Evolutionary conservation across 768 basidiomycete genomes (phyloP).

Genomic region (Leucocoprinus sp.): DNA sequence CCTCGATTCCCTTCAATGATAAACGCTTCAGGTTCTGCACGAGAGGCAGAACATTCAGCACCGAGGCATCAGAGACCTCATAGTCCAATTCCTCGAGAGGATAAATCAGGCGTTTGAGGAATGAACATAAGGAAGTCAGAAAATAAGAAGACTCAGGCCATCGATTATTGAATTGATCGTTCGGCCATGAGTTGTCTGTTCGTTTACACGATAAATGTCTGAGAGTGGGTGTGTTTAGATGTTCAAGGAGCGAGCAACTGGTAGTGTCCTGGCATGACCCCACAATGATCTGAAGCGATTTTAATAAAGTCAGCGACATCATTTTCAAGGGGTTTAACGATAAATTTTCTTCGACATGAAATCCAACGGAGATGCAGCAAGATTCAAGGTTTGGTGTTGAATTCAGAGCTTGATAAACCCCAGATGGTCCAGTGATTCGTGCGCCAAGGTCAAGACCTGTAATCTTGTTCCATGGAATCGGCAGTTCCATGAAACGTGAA

Average conservation of each 20-base stretch:
- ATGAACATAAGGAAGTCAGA: neutral
- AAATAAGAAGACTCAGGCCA: neutral
- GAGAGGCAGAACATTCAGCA: neutral
- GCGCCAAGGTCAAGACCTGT: neutral
- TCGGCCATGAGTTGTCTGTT: no score
- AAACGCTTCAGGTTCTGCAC: constrained; percentile 1
- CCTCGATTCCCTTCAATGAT: neutral
- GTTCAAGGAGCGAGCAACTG: neutral
- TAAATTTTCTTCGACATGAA: neutral
- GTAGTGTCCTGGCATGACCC: neutral
- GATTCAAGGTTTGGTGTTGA: constrained; percentile 1
- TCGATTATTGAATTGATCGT: neutral
- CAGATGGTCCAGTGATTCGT: neutral
- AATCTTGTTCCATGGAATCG: neutral
- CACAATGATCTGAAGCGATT: neutral
- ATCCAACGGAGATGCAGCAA: neutral
- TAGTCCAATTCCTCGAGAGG: neutral
- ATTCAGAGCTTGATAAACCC: neutral
- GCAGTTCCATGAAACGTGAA: neutral
- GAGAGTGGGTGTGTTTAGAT: neutral
- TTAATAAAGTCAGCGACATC: neutral
- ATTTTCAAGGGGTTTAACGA: neutral
- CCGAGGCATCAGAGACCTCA: neutral
- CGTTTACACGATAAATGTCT: neutral
- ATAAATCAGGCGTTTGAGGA: neutral